Evolutionary conservation across 495 filamentous ascomycete species (phyloP), one percentile per base, ranked within the genome.

Genomic region (Clohesyomyces aquaticus): DNA sequence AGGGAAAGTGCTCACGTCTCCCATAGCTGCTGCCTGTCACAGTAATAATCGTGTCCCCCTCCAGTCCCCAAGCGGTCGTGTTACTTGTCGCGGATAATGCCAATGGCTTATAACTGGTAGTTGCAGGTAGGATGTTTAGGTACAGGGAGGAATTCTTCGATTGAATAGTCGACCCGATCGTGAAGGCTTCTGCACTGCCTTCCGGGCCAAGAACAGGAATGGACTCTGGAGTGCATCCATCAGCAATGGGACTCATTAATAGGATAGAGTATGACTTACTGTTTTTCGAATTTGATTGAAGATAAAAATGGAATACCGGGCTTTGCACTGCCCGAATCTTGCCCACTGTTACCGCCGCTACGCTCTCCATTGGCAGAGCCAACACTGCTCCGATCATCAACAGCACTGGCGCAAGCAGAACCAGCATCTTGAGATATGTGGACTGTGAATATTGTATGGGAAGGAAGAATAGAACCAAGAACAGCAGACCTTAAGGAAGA

Each of bases 31-130:
- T 81, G 22, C 69, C 74, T 38, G 68, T 72, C 3, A 65, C 67
- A 8, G 80, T 82, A 62, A 82, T 82, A 54, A 82, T 78, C 12
- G 80, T 83, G 65, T 82, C 81, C 6, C 80, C 80, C 71, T 82
- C 80, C 55, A 82, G 70, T 11, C 73, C 78, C 80, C 80, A 82
- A 0, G 74, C 78, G 23, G 77, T 77, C 3, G 76, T 78, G 4
- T 53, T 64, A 6, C 74, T 59, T 25, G 73, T 73, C 18, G 66
- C 70, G 27, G 69, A 69, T 45, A 82, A 78, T 12, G 69, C 75
- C 11, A 82, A 64, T 22, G 78, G 78, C 66, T 82, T 80, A 68
- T 82, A 82, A 38, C 74, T 78, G 19, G 78, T 80, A 16, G 61
- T 61, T 28, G 74, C 74, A 41, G 43, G 59, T 23, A 71, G 77